Base-by-base conservation (phyloP, 331 rosid species). In the Pyrus hybrid region DNA sequence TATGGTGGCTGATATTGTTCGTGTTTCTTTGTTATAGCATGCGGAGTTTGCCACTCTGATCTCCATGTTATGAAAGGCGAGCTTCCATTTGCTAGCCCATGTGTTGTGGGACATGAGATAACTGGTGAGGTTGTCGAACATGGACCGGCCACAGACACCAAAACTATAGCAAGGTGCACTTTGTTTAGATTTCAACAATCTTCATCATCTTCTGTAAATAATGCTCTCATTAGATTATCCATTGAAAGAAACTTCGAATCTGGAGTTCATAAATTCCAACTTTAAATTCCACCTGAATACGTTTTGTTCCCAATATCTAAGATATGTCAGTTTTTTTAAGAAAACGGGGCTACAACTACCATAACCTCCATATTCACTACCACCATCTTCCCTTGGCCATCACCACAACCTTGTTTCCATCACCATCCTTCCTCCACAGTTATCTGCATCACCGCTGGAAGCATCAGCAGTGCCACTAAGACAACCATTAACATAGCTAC, bases 21-120 rank as follows among this genome's bases (percentile, higher is more conserved):
- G 20, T 68, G 69, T 25, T 56, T 69, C 4, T 63, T 45, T 47
- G 18, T 32, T 81, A 85, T 81, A 93, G 98, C 86, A n/a, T 93
- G 98, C 79, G 97, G 98, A 76, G 98, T 93, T 30, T 93, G 98
- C 79, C 98, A 90, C 79, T 93, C 98, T 56, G 98, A 93, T 91
- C 96, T 93, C 29, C 98, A 93, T 79, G 95, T 93, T 70, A 70
- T 93, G 70, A 93, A 93, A 76, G 96, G 96, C 6, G 98, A 91
- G 82, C 81, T 91, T 86, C 96, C 98, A 13, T 94, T 94, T 78
- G 6, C 87, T 3, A 91, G 85, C 73, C 97, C 98, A 64, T 94
- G 95, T 53, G 96, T 92, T 26, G 57, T 92, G 73, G 99, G 99
- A 6, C 98, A 94, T 80, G 98, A 94, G 88, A 90, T 94, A 62